Evolutionary conservation across 2,329 filamentous ascomycete genomes (phyloP).

Genomic region (Trichoderma harzianum): DNA sequence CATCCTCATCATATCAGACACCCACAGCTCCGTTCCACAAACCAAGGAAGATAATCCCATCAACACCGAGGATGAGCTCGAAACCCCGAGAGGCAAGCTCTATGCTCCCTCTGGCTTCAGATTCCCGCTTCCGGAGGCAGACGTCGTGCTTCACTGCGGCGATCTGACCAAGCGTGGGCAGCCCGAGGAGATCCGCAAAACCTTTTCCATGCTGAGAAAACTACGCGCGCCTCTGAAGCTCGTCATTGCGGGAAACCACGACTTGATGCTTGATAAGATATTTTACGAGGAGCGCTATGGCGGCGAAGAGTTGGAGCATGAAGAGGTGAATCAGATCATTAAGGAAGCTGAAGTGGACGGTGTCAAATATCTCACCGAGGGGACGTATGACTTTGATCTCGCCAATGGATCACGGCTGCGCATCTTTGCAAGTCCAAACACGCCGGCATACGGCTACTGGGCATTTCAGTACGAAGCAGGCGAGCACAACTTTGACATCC

Average conservation of each 20-base stretch:
- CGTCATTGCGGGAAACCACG: conserved; percentile 55
- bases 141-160: conserved; percentile 52
- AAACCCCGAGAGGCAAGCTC: conserved; percentile 14
- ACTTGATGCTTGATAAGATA: conserved; percentile 41
- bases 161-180: conserved; percentile 46
- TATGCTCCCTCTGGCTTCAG: conserved; percentile 30
- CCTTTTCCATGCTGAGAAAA: conserved; percentile 40
- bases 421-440: conserved; percentile 54
- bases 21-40: conserved; percentile 30
- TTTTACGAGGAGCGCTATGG: conserved; percentile 20
- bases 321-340: conserved; percentile 39
- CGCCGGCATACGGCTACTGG: conserved; percentile 44
- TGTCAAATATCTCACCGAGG: conserved; percentile 48
- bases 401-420: conserved; percentile 47
- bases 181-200: conserved; percentile 38
- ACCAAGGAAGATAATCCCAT: conserved; percentile 19
- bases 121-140: conserved; percentile 34
- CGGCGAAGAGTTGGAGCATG: conserved; percentile 21
- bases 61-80: conserved; percentile 27
- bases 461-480: conserved; percentile 47
- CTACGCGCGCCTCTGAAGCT: conserved; percentile 51
- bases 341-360: conserved; percentile 34
- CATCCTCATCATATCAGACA: conserved; percentile 40
- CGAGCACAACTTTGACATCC: conserved; percentile 39
- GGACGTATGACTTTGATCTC: conserved; percentile 45